Evolutionary conservation across 106 monocot species (phyloP).

Genomic region (Alisma plantagoaquatica): DNA sequence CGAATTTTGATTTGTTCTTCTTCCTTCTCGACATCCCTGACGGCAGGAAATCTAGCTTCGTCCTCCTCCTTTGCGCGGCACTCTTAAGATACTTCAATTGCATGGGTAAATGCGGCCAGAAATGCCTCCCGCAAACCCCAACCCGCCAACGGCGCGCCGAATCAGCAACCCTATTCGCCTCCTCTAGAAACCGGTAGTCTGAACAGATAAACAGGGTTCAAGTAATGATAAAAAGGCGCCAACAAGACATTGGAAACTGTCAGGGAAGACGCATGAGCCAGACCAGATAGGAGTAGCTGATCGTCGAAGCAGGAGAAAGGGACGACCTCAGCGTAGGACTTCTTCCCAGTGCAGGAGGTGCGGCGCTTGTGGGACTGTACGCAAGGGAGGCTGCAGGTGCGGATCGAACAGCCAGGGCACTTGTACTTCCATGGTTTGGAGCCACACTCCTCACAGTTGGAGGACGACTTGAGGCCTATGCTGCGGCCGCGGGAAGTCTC

Average conservation of each 20-base stretch:
- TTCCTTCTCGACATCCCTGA: constrained; percentile 65
- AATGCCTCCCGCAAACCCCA: constrained; percentile 12
- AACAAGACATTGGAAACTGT: too few relatives aligned
- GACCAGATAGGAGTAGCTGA: constrained; percentile 52
- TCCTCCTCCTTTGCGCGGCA: constrained; percentile 37
- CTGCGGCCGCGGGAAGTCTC: too few relatives aligned
- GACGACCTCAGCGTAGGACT: constrained; percentile 29
- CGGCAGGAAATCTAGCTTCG: constrained; percentile 33
- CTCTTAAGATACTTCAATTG: too few relatives aligned
- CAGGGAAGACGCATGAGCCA: too few relatives aligned
- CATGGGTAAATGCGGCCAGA: too few relatives aligned
- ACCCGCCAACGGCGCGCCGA: constrained; percentile 30
- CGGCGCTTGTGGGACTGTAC: constrained; percentile 67
- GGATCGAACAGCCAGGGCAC: constrained; percentile 58
- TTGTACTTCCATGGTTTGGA: constrained; percentile 65
- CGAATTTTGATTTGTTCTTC: constrained; percentile 46
- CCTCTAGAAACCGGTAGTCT: constrained; percentile 89
- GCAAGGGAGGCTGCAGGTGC: constrained; percentile 74
- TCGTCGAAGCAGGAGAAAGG: constrained; percentile 60
- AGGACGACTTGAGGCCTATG: too few relatives aligned
- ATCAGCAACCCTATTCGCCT: constrained; percentile 55
- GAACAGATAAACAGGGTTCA: too few relatives aligned
- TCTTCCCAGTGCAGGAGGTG: constrained; percentile 61
- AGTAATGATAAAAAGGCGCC: too few relatives aligned
- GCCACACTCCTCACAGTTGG: constrained; percentile 66